Evolutionary conservation across 164 flowering plant genomes (phyloP), one percentile per base, ranked within the genome.

Genomic region (Annona squamosa): DNA sequence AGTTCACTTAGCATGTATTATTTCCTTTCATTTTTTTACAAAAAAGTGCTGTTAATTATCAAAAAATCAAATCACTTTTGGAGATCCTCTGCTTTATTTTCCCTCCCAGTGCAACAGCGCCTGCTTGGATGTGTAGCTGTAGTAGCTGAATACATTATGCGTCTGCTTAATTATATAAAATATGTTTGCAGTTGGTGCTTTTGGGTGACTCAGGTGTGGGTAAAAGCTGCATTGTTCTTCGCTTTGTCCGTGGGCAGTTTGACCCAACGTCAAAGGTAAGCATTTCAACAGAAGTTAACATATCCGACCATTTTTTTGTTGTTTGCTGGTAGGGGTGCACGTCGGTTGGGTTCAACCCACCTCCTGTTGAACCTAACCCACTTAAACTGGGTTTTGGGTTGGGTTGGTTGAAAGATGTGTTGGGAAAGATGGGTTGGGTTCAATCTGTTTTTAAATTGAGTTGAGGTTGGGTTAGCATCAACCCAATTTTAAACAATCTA

Each of bases 171-270:
- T 26, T 59, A 71, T 17, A 18, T 68, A 42, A 48, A 67, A 48
- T 64, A 57, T 79, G 5, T 68, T 12, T 85, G 72, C 88, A 96
- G 99, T 85, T 96, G 77, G 98, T 96, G 46, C 81, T 96, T 10
- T 81, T 96, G 73, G 99, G 99, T 72, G 98, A 93, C 86, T 96
- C 99, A 76, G 99, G 99, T 73, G 99, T 96, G 73, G 99, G 99
- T 59, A 96, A 96, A 84, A 96, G 98, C 80, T 96, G 99, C 80
- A 96, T 96, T 73, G 99, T 96, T 77, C 97, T 96, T 74, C 95
- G 99, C 52, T 93, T 96, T 85, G 99, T 96, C 77, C 97, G 99
- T 72, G 99, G 99, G 71, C 99, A 93, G 78, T 96, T 96, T 89
- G 99, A 96, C 76, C 98, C 99, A 46, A 87, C 98, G 48, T 96